These are phyloP conservation scores for Cytospora schulzeri DNA, from an alignment of 2,329 filamentous ascomycete species.

Conservation along the genomic window DNA sequence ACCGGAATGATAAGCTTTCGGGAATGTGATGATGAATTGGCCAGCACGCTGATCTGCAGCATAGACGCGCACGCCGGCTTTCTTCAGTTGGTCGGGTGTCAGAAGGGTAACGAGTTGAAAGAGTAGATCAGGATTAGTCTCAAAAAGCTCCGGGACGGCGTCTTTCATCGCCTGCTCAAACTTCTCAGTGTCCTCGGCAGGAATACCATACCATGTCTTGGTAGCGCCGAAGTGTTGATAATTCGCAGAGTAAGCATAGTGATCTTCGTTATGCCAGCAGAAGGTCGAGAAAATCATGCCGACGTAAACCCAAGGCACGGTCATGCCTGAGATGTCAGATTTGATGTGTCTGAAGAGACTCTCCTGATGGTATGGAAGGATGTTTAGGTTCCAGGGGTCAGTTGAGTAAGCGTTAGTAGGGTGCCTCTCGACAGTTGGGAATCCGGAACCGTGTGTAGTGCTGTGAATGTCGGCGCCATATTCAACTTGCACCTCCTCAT, in stretches of 20 bases:
- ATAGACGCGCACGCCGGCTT: constrained; percentile 90
- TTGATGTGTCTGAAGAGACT: constrained; percentile 97
- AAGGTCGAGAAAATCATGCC: constrained; percentile 99
- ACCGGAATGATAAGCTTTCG: constrained; percentile 93
- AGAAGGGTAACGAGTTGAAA: constrained; percentile 97
- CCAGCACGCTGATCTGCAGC: constrained; percentile 95
- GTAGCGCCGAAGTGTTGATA: constrained; percentile 98
- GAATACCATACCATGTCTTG: constrained; percentile 99
- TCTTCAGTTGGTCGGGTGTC: constrained; percentile 88
- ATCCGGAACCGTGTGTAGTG: constrained; percentile 95
- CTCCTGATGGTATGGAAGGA: constrained; percentile 85
- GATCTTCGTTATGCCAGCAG: constrained; percentile 99
- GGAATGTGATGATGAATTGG: constrained; percentile 95
- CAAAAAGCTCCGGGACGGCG: constrained; percentile 93
- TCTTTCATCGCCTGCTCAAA: constrained; percentile 95
- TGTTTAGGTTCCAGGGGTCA: constrained; percentile 94
- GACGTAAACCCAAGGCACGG: constrained; percentile 97
- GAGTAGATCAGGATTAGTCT: constrained; percentile 92
- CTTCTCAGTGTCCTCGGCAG: constrained; percentile 87
- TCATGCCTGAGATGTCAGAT: constrained; percentile 98
- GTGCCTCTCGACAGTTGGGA: constrained; percentile 90
- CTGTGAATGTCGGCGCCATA: constrained; percentile 98
- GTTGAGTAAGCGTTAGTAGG: constrained; percentile 84
- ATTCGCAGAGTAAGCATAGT: constrained; percentile 96
- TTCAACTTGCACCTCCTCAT: constrained; percentile 95